A percentile compares a stretch with the other conserved stretches of the same genome.
These are phyloP conservation scores for Beauveria rudraprayagi DNA, from an alignment of 2,329 filamentous ascomycete species.

Conservation along the genomic window DNA sequence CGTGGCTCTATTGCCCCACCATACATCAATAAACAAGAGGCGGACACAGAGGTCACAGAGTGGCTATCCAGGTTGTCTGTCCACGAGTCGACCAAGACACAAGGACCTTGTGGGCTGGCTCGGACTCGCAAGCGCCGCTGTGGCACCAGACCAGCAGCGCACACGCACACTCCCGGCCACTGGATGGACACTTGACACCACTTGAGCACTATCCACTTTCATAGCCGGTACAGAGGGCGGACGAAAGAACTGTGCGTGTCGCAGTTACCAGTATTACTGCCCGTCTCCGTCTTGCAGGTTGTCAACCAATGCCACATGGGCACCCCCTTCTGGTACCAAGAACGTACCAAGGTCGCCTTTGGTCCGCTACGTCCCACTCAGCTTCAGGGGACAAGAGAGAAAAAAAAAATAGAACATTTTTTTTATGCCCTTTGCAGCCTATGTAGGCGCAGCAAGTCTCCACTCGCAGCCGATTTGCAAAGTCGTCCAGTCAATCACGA, in stretches of 20 bases:
- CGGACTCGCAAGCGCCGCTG: constrained; percentile 3
- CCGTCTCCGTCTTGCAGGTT: constrained; percentile 2
- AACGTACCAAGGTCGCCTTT: constrained; percentile 6
- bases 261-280: not conserved
- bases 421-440: constrained; percentile 6
- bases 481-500: constrained; percentile 13
- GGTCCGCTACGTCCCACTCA: constrained; percentile 7
- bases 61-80: constrained; percentile 8
- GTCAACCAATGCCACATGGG: not conserved
- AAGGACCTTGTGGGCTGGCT: constrained; percentile 8
- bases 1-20: constrained; percentile 1
- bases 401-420: not conserved
- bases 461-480: constrained; percentile 10
- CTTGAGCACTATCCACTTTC: constrained; percentile 1
- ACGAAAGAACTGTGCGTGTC: not conserved
- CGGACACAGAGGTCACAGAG: not conserved
- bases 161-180: not conserved
- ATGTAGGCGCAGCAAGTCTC: constrained; percentile 9
- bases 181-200: not conserved
- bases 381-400: not conserved
- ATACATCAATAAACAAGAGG: constrained; percentile 2
- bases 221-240: not conserved
- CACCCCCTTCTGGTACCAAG: constrained; percentile 2
- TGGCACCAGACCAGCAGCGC: not conserved
- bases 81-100: not conserved